Evolutionary conservation across 257 asterid species (phyloP), one percentile per base, ranked within the genome.

Genomic region (Coffea canephora): DNA sequence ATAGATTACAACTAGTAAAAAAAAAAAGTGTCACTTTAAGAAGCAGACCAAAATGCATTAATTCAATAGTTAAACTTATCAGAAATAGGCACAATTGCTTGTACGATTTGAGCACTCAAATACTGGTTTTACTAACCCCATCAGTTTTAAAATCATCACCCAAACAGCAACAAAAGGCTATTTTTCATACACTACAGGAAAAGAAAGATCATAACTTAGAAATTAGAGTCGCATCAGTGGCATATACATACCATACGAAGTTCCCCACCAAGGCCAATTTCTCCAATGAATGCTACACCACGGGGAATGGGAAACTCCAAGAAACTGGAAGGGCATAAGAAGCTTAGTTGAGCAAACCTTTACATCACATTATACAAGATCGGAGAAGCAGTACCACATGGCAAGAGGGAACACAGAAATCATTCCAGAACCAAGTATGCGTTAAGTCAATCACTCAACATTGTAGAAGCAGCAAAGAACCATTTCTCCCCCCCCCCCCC

Each of bases 251-350:
- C 99, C 90, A 71, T 73, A 65, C 96, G 99, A 67, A 93, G 90
- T 82, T 95, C 97, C 73, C 99, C 99, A 67, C 85, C 98, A 25
- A 95, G 99, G 84, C 96, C 98, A 71, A 95, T 79, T 90, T 95
- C 98, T 3, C 93, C 99, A 52, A 95, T 88, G 86, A 95, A 95
- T 83, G 96, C 98, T 45, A 89, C 79, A 77, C 95, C 99, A 64
- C 81, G 69, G 61, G 98, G 98, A 85, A 95, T 88, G 69, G 99
- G 99, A 80, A 83, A 88, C 75, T 93, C 99, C 92, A 95, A 85
- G 93, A 90, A 92, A 87, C 99, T 95, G 94, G 77, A 74, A 85
- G 69, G 69, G 78, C 69, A 68, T 57, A 62, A 67, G 7, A 72
- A 46, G 49, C 45, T 76, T 54, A 62, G 0, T 15, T 73, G 48